Percentiles rank a stretch among this genome's conserved stretches.
Conservation (phyloP, 306 rosid genomes). For the Medicago lupulina region DNA sequence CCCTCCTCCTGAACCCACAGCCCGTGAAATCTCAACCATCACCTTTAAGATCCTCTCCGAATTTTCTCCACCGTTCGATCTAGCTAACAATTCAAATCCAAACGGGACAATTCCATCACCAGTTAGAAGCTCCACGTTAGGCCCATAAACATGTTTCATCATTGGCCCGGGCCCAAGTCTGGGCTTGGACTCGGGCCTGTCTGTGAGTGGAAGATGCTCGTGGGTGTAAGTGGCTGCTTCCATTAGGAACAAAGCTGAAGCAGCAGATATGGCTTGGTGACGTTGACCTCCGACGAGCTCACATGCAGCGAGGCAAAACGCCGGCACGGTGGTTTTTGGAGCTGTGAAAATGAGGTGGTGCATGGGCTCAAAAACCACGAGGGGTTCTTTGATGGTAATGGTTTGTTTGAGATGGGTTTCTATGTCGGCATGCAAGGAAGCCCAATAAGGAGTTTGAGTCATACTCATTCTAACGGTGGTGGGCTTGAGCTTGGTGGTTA, state of each 20-base stretch:
- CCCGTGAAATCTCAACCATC: conserved; percentile 63
- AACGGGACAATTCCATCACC: conserved; percentile 60
- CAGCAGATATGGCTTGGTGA: conserved; percentile 63
- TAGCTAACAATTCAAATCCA: conserved; percentile 59
- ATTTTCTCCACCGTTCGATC: conserved; percentile 26
- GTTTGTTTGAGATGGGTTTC: conserved; percentile 60
- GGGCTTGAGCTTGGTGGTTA: conserved; percentile 25
- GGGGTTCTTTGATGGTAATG: conserved; percentile 61
- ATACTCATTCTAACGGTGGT: conserved; percentile 21
- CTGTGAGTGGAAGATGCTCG: conserved; percentile 52
- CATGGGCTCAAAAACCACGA: conserved; percentile 70
- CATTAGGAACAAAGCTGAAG: conserved; percentile 62
- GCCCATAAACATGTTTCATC: neutral
- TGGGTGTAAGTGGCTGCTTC: conserved; percentile 47
- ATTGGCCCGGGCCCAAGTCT: neutral
- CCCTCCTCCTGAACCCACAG: conserved; percentile 58
- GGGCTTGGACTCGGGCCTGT: conserved; percentile 31
- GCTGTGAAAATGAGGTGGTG: conserved; percentile 49
- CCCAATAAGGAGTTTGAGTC: conserved; percentile 45
- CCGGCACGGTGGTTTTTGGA: conserved; percentile 62
- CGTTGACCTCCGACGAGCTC: conserved; percentile 68
- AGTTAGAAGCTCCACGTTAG: conserved; percentile 57
- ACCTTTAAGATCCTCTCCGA: conserved; percentile 59
- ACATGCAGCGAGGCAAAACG: conserved; percentile 69
- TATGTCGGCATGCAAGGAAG: conserved; percentile 57